Percentiles rank a stretch among this genome's conserved stretches.
Conservation (phyloP, 169 alveolate species). For the Sarcocystis neurona region DNA sequence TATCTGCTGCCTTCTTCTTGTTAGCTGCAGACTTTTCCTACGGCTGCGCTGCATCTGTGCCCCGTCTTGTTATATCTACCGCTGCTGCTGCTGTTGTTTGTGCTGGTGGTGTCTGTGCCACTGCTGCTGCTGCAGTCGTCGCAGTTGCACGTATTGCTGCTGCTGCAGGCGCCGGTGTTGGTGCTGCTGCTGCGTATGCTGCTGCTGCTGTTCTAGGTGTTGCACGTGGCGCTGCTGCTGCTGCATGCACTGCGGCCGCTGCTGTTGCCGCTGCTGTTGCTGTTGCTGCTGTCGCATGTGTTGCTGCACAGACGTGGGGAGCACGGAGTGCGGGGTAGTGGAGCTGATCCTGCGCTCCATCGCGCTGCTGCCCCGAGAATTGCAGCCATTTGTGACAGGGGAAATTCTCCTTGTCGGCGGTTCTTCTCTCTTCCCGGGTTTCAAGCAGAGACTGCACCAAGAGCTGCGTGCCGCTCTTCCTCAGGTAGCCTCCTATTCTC, state of each 20-base stretch:
- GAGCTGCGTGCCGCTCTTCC: constrained; percentile 73
- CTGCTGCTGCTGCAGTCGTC: background rate
- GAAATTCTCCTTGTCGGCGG: constrained; percentile 78
- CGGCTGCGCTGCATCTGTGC: background rate
- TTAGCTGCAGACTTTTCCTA: background rate
- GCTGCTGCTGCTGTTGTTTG: background rate
- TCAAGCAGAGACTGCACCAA: constrained; percentile 71
- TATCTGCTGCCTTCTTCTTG: background rate
- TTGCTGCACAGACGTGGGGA: constrained; percentile 68
- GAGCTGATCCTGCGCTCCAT: constrained; percentile 75
- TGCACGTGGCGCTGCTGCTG: background rate
- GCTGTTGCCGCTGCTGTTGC: background rate
- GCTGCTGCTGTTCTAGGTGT: background rate
- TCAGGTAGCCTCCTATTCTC: constrained; percentile 58
- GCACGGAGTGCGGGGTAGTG: constrained; percentile 73
- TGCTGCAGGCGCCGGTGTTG: background rate
- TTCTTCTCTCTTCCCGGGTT: constrained; percentile 71
- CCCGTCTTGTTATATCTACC: background rate
- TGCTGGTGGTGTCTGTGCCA: background rate
- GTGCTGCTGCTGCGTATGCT: background rate
- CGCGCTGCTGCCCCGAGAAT: constrained; percentile 69
- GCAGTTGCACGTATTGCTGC: background rate
- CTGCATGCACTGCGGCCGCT: background rate
- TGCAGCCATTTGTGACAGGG: constrained; percentile 69
- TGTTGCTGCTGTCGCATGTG: too few species aligned